Conservation (phyloP, 768 basidiomycete genomes). For the Termitomyces sp. region DNA sequence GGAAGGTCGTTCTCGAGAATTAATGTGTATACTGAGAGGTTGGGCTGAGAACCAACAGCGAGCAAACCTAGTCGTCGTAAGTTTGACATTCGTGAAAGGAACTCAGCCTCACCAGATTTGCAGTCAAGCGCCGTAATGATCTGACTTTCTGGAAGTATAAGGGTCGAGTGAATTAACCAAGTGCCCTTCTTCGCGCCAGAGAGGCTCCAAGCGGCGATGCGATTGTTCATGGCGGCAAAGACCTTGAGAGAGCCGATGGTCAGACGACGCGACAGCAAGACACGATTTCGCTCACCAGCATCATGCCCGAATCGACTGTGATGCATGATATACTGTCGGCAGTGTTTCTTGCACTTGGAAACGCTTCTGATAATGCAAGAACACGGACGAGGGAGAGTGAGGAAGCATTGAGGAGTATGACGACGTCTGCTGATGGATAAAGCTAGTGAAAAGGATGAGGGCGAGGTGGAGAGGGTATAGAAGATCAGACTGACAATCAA, state of each 20-base stretch:
- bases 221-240: slow-evolving; percentile 64
- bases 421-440: slow-evolving; percentile 67
- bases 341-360: slow-evolving; percentile 52
- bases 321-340: slow-evolving; percentile 54
- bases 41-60: slow-evolving; percentile 58
- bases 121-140: slow-evolving; percentile 64
- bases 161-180: slow-evolving; percentile 82
- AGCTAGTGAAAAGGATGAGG: slow-evolving; percentile 39
- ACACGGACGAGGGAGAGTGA: slow-evolving; percentile 62
- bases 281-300: slow-evolving; percentile 49
- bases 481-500: slow-evolving; percentile 50
- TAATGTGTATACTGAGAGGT: slow-evolving; percentile 72
- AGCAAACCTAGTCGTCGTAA: slow-evolving; percentile 59
- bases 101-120: slow-evolving; percentile 54
- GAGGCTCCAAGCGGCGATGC: slow-evolving; percentile 77
- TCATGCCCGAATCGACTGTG: slow-evolving; percentile 75
- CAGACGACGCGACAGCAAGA: slow-evolving; percentile 12
- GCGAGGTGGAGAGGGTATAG: slow-evolving; percentile 11
- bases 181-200: slow-evolving; percentile 59
- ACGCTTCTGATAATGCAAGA: slow-evolving; percentile 79
- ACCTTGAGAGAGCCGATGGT: slow-evolving; percentile 45
- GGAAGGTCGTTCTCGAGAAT: slow-evolving; percentile 80
- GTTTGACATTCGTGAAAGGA: slow-evolving; percentile 12
- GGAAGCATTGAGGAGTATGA: slow-evolving; percentile 72
- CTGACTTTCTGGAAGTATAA: slow-evolving; percentile 56